Conservation (phyloP, 1,284 basidiomycete genomes). For the Cryptococcus amylolentus region DNA sequence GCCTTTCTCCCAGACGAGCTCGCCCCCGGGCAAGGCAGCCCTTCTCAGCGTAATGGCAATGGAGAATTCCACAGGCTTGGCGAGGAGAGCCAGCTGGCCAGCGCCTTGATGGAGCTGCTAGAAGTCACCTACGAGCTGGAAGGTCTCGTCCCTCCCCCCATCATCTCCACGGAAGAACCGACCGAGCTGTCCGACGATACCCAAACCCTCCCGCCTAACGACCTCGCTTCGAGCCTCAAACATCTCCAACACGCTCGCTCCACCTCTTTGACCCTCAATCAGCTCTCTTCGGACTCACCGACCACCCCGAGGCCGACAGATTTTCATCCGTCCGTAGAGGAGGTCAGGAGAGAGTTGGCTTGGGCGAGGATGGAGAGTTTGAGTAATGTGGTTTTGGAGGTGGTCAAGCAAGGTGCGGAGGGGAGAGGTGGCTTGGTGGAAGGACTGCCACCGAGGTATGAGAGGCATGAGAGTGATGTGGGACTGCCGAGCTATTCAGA, state of each 20-base stretch:
- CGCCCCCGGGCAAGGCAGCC: background rate
- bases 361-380: slow-evolving; percentile 34
- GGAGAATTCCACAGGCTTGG: background rate
- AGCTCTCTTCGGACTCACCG: background rate
- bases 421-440: background rate
- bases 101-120: slow-evolving; percentile 33
- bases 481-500: slow-evolving; percentile 8
- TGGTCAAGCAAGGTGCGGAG: slow-evolving; percentile 9
- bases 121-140: slow-evolving; percentile 43
- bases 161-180: background rate
- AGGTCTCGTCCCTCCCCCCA: slow-evolving; percentile 20
- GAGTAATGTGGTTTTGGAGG: slow-evolving; percentile 19
- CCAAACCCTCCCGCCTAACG: background rate
- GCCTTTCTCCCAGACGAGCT: slow-evolving; percentile 18
- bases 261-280: background rate
- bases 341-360: slow-evolving; percentile 30
- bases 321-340: slow-evolving; percentile 21
- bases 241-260: slow-evolving; percentile 5
- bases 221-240: slow-evolving; percentile 3
- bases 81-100: slow-evolving; percentile 20
- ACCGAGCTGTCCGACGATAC: background rate
- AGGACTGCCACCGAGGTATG: slow-evolving; percentile 9
- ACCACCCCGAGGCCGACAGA: background rate
- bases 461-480: background rate
- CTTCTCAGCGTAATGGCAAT: background rate